These are phyloP conservation scores for Podila minutissima DNA, from an alignment of 192 early-diverging fungal genomes.

Conservation along the genomic window DNA sequence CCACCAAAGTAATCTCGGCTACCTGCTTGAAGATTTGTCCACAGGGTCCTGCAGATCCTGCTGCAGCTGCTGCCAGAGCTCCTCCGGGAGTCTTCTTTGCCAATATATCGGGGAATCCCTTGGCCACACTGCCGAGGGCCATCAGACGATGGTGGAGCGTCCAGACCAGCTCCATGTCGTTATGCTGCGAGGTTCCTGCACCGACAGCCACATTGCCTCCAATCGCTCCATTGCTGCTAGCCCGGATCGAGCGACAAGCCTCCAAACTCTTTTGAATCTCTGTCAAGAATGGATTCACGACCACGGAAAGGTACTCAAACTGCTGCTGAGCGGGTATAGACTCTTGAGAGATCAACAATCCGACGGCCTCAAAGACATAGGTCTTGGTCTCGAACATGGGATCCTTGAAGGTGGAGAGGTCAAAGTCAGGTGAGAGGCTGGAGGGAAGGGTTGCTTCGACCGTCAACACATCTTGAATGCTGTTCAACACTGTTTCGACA, in stretches of 20 bases:
- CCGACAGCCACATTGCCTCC: conserved; percentile 13
- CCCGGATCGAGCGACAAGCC: conserved; percentile 63
- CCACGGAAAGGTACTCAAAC: conserved; percentile 73
- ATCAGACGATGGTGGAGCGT: conserved; percentile 86
- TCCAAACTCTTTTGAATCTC: conserved; percentile 81
- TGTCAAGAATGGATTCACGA: conserved; percentile 81
- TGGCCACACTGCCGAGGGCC: conserved; percentile 85
- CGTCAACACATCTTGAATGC: conserved; percentile 77
- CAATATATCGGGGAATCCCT: conserved; percentile 72
- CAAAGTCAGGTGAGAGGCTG: conserved; percentile 53
- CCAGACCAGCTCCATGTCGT: conserved; percentile 75
- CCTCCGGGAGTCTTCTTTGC: conserved; percentile 20
- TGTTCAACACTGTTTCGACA: conserved; percentile 70
- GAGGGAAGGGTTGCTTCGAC: conserved; percentile 70
- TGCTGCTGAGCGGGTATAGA: conserved; percentile 73
- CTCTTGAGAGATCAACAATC: conserved; percentile 88
- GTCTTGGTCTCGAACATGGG: conserved; percentile 73
- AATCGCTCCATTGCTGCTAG: conserved; percentile 28
- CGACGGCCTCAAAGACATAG: conserved; percentile 92
- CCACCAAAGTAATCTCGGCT: conserved; percentile 76
- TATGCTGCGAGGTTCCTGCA: conserved; percentile 61
- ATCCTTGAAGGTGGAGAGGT: conserved; percentile 56
- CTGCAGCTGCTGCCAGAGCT: conserved; percentile 36
- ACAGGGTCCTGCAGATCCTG: conserved; percentile 61
- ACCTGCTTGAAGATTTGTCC: conserved; percentile 81